Evolutionary conservation across 2,329 filamentous ascomycete genomes (phyloP).

Genomic region (Herpotrichia juniperi): DNA sequence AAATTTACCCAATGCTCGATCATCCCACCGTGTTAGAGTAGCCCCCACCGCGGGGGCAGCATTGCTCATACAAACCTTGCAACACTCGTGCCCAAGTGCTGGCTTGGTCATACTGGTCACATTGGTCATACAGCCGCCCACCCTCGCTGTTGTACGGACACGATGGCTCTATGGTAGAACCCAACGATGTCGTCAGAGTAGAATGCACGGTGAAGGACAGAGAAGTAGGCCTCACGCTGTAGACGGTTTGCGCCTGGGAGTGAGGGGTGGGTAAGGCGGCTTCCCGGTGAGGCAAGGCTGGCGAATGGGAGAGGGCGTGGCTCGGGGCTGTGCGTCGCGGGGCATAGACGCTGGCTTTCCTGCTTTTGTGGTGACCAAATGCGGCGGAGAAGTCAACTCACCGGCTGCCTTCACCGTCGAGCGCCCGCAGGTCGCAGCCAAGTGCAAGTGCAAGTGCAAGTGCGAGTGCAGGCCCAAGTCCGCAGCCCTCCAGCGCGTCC

Average conservation of each 20-base stretch:
- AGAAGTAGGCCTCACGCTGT: too few relatives aligned
- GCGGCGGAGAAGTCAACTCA: not conserved
- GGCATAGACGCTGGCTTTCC: not conserved
- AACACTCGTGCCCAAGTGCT: not conserved
- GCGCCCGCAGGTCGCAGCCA: too few relatives aligned
- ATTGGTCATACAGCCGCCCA: not conserved
- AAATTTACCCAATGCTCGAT: slow-evolving; percentile 1
- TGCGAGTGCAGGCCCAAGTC: too few relatives aligned
- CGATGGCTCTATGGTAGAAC: not conserved
- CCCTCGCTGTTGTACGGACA: not conserved
- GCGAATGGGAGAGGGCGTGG: not conserved
- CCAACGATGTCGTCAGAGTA: slow-evolving; percentile 14
- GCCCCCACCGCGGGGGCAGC: not conserved
- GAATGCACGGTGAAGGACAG: too few relatives aligned
- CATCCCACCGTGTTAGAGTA: slow-evolving; percentile 1
- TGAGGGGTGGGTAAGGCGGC: too few relatives aligned
- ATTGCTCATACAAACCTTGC: slow-evolving; percentile 1
- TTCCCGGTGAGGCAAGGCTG: not conserved
- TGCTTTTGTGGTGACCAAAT: not conserved
- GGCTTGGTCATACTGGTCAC: not conserved
- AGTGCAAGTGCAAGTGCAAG: too few relatives aligned
- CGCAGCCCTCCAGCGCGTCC: not conserved
- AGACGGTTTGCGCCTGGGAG: too few relatives aligned
- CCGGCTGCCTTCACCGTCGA: not conserved
- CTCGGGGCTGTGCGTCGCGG: not conserved